phyloP scores from a whole-genome alignment of 768 basidiomycete genomes.

The Suillus bovinus region DNA sequence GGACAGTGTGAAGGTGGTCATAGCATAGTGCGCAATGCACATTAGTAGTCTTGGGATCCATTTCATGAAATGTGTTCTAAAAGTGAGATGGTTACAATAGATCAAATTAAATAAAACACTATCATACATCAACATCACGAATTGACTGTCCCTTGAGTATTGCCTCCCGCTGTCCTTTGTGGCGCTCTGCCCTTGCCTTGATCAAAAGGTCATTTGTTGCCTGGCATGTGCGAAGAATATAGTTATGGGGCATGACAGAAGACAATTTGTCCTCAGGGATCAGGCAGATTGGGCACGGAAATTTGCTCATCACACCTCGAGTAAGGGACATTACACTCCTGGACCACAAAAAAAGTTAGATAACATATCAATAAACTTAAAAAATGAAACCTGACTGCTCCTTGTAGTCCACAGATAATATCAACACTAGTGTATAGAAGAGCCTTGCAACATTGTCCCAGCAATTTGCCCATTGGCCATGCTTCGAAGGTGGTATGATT shows the following conservation, averaged over 20 bases:
- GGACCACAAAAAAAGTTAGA: not conserved
- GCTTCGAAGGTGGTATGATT: not conserved
- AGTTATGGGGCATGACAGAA: constrained; percentile 15
- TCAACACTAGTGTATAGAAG: constrained; percentile 33
- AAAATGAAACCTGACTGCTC: constrained; percentile 37
- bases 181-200: constrained; percentile 16
- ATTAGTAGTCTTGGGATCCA: constrained; percentile 30
- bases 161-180: constrained; percentile 17
- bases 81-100: not conserved
- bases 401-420: constrained; percentile 43
- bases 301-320: constrained; percentile 25
- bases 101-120: not conserved
- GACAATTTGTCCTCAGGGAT: constrained; percentile 29
- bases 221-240: constrained; percentile 21
- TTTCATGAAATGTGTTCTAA: constrained; percentile 35
- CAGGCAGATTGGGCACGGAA: constrained; percentile 39
- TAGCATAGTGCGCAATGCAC: constrained; percentile 33
- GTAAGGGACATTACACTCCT: constrained; percentile 38
- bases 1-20: constrained; percentile 36
- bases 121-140: constrained; percentile 18
- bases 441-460: constrained; percentile 28
- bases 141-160: constrained; percentile 16
- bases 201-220: constrained; percentile 10
- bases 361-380: not conserved
- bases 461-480: constrained; percentile 21